Percentiles rank a stretch among this genome's conserved stretches.
Evolutionary conservation across 2,329 filamentous ascomycete genomes (phyloP).

Genomic region (Claviceps spartinae): DNA sequence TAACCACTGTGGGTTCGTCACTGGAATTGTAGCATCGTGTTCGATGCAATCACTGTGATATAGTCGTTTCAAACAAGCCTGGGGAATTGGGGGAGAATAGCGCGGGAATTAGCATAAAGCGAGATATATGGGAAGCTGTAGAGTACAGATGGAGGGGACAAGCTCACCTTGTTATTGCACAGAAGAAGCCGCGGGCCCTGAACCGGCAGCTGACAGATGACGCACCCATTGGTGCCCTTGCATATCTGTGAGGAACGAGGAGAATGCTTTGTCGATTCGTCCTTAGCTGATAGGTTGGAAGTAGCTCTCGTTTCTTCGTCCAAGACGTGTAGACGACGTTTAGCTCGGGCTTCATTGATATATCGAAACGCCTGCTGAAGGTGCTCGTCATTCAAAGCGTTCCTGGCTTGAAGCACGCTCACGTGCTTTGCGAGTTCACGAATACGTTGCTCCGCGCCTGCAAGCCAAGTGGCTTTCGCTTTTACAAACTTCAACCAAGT

Average conservation of each 20-base stretch:
- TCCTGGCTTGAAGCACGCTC: constrained; percentile 34
- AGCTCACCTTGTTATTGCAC: constrained; percentile 35
- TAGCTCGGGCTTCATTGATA: constrained; percentile 28
- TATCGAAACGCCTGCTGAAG: constrained; percentile 28
- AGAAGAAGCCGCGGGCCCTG: constrained; percentile 33
- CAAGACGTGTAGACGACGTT: constrained; percentile 4
- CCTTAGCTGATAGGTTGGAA: neutral
- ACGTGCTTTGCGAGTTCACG: constrained; percentile 43
- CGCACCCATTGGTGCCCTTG: constrained; percentile 32
- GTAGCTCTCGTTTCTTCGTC: neutral
- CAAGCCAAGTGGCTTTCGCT: constrained; percentile 39
- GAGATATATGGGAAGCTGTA: too few species aligned
- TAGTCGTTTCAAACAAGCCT: constrained; percentile 30
- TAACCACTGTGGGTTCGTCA: constrained; percentile 25
- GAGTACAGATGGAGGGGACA: neutral
- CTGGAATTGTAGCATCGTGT: constrained; percentile 20
- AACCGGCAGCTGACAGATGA: constrained; percentile 33
- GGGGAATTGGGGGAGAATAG: too few species aligned
- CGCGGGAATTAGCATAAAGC: neutral
- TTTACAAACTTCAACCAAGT: constrained; percentile 38
- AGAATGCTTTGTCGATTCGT: constrained; percentile 13
- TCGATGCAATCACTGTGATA: constrained; percentile 37
- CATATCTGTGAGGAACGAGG: constrained; percentile 23
- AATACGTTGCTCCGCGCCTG: constrained; percentile 31
- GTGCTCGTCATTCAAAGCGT: constrained; percentile 30